phyloP scores from a whole-genome alignment of 1,284 basidiomycete genomes.

The Cryptococcus deneoformans region DNA sequence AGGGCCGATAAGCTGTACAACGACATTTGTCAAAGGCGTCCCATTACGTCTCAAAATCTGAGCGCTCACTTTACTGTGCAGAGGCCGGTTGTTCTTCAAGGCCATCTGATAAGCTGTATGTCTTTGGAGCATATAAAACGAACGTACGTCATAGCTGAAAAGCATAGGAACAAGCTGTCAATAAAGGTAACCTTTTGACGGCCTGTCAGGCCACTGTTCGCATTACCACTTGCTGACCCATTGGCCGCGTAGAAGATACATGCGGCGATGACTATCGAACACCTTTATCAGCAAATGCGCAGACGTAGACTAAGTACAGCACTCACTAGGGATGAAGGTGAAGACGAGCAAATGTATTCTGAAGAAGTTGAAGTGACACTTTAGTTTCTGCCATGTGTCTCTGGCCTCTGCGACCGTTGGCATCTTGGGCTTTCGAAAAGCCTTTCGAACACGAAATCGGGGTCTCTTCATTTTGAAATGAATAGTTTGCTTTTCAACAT shows the following conservation, averaged over 20 bases:
- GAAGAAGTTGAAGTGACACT: conserved; percentile 37
- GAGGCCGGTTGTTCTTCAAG: conserved; percentile 26
- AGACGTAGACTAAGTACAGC: too few relatives aligned
- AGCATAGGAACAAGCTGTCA: conserved; percentile 34
- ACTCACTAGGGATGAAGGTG: conserved; percentile 27
- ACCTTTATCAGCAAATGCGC: neutral
- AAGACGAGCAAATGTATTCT: conserved; percentile 36
- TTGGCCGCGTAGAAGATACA: conserved; percentile 35
- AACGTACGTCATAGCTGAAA: conserved; percentile 39
- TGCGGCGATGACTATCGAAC: conserved; percentile 20
- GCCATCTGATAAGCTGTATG: conserved; percentile 1
- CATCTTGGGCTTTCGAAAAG: too few relatives aligned
- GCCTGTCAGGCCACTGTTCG: conserved; percentile 13
- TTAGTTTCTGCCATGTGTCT: too few relatives aligned
- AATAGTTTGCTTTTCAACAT: too few relatives aligned
- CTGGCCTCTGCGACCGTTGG: too few relatives aligned
- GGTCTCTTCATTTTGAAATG: too few relatives aligned
- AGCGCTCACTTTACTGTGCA: conserved; percentile 31
- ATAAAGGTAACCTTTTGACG: conserved; percentile 28
- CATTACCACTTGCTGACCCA: conserved; percentile 23
- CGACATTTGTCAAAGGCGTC: neutral
- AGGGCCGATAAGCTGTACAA: conserved; percentile 26
- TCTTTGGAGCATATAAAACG: neutral
- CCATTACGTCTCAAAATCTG: neutral
- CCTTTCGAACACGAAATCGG: too few relatives aligned